A percentile compares a stretch with the other conserved stretches of the same genome.
Evolutionary conservation across 208 protist genomes (phyloP).

Genomic region (Leishmania aethiopica): DNA sequence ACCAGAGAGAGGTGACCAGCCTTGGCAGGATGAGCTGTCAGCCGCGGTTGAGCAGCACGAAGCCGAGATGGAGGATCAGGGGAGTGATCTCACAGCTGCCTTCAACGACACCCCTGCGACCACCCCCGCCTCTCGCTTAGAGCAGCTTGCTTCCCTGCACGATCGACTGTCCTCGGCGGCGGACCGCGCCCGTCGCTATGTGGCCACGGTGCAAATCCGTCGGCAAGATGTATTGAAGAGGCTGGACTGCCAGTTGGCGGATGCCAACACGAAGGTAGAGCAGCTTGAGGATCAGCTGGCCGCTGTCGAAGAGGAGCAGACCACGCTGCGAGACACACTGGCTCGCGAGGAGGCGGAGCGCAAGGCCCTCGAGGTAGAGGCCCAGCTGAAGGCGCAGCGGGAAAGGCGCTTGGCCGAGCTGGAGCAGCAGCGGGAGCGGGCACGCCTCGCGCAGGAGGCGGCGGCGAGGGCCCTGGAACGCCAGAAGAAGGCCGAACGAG

Average conservation of each 20-base stretch:
- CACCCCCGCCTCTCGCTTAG: constrained; percentile 23
- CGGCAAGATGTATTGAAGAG: constrained; percentile 34
- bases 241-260: constrained; percentile 25
- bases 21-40: constrained; percentile 30
- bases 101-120: constrained; percentile 17
- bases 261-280: constrained; percentile 32
- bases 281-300: constrained; percentile 27
- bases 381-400: constrained; percentile 60
- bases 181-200: constrained; percentile 37
- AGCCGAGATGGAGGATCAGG: constrained; percentile 28
- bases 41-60: constrained; percentile 39
- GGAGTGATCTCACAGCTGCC: constrained; percentile 24
- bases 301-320: constrained; percentile 25
- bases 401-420: constrained; percentile 53
- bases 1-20: neutral
- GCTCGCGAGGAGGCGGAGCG: constrained; percentile 45
- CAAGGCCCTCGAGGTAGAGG: constrained; percentile 53
- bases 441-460: constrained; percentile 59
- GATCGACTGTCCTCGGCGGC: constrained; percentile 52
- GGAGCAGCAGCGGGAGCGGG: constrained; percentile 64
- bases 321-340: constrained; percentile 31
- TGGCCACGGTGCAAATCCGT: constrained; percentile 23
- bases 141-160: constrained; percentile 37
- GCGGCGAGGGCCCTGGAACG: constrained; percentile 60
- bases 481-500: constrained; percentile 65